Percentiles rank a stretch among this genome's conserved stretches.
Conservation (phyloP, 2,329 filamentous ascomycete genomes). For the Xylaria multiplex region DNA sequence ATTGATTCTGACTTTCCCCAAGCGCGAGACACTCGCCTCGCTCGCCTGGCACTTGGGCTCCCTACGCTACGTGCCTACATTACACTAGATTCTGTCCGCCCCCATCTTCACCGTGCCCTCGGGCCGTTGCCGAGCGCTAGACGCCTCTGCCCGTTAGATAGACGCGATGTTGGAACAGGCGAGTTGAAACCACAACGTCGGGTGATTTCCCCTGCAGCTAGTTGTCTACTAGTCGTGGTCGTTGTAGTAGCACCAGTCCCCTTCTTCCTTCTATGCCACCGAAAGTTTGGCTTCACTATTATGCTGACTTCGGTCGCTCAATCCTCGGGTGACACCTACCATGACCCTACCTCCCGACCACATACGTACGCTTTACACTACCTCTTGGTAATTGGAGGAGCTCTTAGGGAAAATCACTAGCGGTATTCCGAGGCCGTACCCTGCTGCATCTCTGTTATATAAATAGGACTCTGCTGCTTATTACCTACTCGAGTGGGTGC, state of each 20-base stretch:
- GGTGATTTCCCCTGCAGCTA: constrained; percentile 31
- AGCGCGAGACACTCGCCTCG: neutral
- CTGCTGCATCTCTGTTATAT: constrained; percentile 29
- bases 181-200: constrained; percentile 15
- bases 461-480: constrained; percentile 37
- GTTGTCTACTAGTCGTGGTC: neutral
- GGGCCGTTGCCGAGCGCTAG: constrained; percentile 38
- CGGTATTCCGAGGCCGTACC: constrained; percentile 24
- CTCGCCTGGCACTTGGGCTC: neutral
- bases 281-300: constrained; percentile 2
- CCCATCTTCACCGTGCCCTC: constrained; percentile 34
- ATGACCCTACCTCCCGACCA: constrained; percentile 9
- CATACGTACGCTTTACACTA: neutral
- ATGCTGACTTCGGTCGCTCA: constrained; percentile 8
- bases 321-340: constrained; percentile 25
- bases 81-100: constrained; percentile 24
- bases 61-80: neutral
- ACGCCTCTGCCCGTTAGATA: constrained; percentile 35
- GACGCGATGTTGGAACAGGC: constrained; percentile 30
- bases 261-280: constrained; percentile 19
- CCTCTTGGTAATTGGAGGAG: constrained; percentile 5
- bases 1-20: constrained; percentile 3
- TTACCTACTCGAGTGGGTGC: constrained; percentile 22
- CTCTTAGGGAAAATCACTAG: constrained; percentile 3
- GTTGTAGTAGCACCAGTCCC: constrained; percentile 10